Evolutionary conservation across 352 stramenopile species (phyloP), one percentile per base, ranked within the genome.

Genomic region (Globisporangium canariense): DNA sequence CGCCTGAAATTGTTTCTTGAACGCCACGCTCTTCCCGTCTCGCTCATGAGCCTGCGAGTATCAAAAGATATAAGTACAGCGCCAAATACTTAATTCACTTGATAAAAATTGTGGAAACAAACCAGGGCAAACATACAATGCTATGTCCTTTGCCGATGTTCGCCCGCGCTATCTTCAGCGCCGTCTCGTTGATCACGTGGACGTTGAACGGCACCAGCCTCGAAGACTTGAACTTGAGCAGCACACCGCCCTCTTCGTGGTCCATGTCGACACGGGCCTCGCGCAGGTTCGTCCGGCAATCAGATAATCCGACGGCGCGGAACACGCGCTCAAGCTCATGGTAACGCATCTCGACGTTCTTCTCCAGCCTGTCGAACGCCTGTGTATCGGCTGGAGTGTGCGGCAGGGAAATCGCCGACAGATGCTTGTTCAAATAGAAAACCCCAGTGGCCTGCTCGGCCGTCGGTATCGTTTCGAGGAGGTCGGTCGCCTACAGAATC

Each of bases 251-350:
- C 6, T 41, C 49, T 3, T 32, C 38, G 36, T 13, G 22, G 0
- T n/a, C 25, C 13, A 40, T 45, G 22, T 56, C 45, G 28, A 67
- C 14, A 6, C 7, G 5, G 8, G 61, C 43, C 36, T 67, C 61
- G 14, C 18, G n/a, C 40, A 60, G 3, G 9, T 67, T 28, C 34
- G 53, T 57, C 3, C 34, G 41, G 16, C 43, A 51, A 2, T 60
- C 30, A 2, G 45, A 25, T 2, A 62, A 22, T 2, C 54, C 54
- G 3, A 50, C 61, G 14, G 28, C 52, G 1, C 32, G 30, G 9
- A 60, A 67, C 34, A 67, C 61, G 4, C 34, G 32, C 40, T 67
- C 61, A 4, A 67, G 40, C 28, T 67, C 46, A 8, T 36, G 54
- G 20, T 67, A 62, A 28, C 43, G 61, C 28, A 43, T 52, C 22